These are phyloP conservation scores for Pichia nanzhaoensis DNA, from an alignment of 805 yeast genomes.

Conservation along the genomic window DNA sequence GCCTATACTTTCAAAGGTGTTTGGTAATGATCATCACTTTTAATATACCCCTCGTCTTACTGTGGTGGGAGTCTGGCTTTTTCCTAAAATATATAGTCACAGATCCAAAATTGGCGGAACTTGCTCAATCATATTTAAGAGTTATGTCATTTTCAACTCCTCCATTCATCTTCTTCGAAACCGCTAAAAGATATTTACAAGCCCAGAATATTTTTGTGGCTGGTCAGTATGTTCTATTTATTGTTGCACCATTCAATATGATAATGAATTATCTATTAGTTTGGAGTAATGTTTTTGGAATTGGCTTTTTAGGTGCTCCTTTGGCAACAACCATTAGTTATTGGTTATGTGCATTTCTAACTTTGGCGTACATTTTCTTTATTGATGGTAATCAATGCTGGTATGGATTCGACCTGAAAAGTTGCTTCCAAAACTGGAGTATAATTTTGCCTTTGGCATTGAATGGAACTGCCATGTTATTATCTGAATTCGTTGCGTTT, in stretches of 20 bases:
- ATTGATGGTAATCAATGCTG: conserved; percentile 35
- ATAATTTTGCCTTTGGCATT: conserved; percentile 51
- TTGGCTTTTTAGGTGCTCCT: conserved; percentile 68
- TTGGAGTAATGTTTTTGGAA: conserved; percentile 43
- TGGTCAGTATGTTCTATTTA: conserved; percentile 53
- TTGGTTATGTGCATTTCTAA: conserved; percentile 52
- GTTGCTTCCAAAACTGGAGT: conserved; percentile 43
- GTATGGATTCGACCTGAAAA: conserved; percentile 21
- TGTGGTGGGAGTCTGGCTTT: conserved; percentile 53
- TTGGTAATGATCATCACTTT: conserved; percentile 38
- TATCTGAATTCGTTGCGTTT: conserved; percentile 67
- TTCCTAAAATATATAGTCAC: conserved; percentile 36
- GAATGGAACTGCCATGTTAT: conserved; percentile 65
- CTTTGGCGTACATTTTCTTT: conserved; percentile 36
- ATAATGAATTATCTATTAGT: conserved; percentile 54
- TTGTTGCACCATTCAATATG: conserved; percentile 65
- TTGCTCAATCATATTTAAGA: conserved; percentile 43
- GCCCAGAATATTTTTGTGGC: conserved; percentile 70
- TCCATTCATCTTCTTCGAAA: conserved; percentile 40
- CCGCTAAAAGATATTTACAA: conserved; percentile 59
- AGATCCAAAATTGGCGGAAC: conserved; percentile 39
- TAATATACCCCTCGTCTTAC: conserved; percentile 41
- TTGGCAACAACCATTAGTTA: conserved; percentile 57
- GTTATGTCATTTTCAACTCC: conserved; percentile 42
- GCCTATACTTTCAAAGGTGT: conserved; percentile 48